A percentile compares a stretch with the other conserved stretches of the same genome.
Evolutionary conservation across 2,329 filamentous ascomycete genomes (phyloP).

Genomic region (Aspergillus pseudoterreus): DNA sequence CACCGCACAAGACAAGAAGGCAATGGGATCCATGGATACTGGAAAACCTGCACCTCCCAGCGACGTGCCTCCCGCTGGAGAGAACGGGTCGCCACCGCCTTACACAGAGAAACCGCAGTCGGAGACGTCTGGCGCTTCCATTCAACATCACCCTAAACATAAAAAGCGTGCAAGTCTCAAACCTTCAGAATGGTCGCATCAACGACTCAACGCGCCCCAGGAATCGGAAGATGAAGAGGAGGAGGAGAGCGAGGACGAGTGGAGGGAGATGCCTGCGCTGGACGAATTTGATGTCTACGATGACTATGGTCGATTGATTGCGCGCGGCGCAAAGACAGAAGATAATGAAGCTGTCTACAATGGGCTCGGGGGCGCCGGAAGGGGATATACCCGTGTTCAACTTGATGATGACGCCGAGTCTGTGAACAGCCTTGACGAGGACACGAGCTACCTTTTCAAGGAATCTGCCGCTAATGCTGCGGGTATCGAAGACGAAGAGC

Average conservation of each 20-base stretch:
- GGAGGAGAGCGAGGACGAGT: conserved; percentile 58
- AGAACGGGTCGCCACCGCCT: conserved; percentile 11
- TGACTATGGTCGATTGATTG: conserved; percentile 83
- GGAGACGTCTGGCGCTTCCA: conserved; percentile 4
- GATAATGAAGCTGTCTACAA: conserved; percentile 70
- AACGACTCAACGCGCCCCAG: conserved; percentile 61
- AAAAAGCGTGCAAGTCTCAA: conserved; percentile 25
- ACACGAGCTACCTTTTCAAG: conserved; percentile 93
- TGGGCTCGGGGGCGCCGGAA: conserved; percentile 81
- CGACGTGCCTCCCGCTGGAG: background rate
- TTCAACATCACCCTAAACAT: conserved; percentile 14
- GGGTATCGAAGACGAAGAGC: conserved; percentile 68
- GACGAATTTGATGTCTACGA: conserved; percentile 94
- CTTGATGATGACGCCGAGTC: conserved; percentile 93
- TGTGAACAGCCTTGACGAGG: conserved; percentile 93
- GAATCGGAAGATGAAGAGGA: conserved; percentile 39
- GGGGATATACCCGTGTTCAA: conserved; percentile 92
- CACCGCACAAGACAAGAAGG: background rate
- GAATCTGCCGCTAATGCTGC: conserved; percentile 62
- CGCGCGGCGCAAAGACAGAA: conserved; percentile 68
- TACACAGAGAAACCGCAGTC: conserved; percentile 13
- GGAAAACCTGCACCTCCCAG: conserved; percentile 5
- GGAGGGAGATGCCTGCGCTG: conserved; percentile 93
- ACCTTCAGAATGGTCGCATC: conserved; percentile 87
- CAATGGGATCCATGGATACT: background rate